Conservation (phyloP, 805 yeast genomes). For the Lipomyces spencermartinsiae region DNA sequence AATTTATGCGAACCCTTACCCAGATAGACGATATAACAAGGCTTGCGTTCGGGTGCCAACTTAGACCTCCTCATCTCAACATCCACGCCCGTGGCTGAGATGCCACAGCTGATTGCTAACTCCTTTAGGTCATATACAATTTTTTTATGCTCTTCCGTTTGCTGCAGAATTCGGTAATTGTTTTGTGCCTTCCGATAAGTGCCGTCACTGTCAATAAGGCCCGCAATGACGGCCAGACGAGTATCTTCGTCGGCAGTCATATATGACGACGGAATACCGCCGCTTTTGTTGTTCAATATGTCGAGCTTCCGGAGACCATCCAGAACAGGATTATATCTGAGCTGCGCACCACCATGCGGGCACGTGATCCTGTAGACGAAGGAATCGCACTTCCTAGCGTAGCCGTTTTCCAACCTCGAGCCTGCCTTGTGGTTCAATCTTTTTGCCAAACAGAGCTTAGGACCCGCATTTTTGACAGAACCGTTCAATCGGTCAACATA, state of each 20-base stretch:
- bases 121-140: neutral
- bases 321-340: neutral
- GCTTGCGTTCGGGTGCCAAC: neutral
- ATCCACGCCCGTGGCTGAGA: neutral
- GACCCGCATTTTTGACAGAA: neutral
- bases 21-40: neutral
- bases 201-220: neutral
- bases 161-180: neutral
- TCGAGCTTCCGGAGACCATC: neutral
- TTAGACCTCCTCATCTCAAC: neutral
- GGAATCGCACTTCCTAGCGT: neutral
- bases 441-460: neutral
- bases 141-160: neutral
- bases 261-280: neutral
- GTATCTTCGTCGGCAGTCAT: neutral
- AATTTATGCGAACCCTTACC: neutral
- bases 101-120: neutral
- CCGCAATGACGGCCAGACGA: neutral
- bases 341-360: neutral
- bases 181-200: neutral
- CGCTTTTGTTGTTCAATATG: neutral
- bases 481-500: neutral
- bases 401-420: neutral
- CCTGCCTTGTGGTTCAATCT: neutral
- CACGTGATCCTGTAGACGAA: neutral